These are phyloP conservation scores for Dioscorea cayenensis DNA, from an alignment of 116 monocot genomes.

Conservation along the genomic window DNA sequence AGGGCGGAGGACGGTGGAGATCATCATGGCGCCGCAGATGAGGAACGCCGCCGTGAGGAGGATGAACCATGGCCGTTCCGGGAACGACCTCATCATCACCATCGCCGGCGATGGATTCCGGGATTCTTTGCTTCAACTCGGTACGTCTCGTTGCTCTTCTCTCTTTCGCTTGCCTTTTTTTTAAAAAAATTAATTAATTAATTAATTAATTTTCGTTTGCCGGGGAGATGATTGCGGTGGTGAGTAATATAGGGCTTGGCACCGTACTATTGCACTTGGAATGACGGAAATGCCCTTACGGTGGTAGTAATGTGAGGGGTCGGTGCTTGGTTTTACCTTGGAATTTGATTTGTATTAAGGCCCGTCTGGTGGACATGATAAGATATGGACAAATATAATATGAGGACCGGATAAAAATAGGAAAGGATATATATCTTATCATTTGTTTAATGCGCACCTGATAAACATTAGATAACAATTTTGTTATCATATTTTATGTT, in stretches of 20 bases:
- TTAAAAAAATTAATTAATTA: too few relatives aligned
- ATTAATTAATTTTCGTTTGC: background rate
- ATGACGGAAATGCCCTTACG: background rate
- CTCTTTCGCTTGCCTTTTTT: constrained; percentile 1
- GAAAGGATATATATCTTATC: too few relatives aligned
- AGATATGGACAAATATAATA: too few relatives aligned
- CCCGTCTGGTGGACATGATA: too few relatives aligned
- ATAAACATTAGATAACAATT: too few relatives aligned
- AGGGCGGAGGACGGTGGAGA: constrained; percentile 17
- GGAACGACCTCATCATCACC: constrained; percentile 8
- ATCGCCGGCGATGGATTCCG: background rate
- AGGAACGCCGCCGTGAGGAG: constrained; percentile 12
- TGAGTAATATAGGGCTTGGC: background rate
- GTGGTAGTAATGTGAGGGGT: background rate
- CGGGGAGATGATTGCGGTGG: background rate
- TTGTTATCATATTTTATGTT: too few relatives aligned
- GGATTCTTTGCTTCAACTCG: background rate
- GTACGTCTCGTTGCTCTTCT: background rate
- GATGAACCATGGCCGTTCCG: constrained; percentile 22
- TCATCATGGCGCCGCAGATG: constrained; percentile 18
- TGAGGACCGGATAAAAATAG: too few relatives aligned
- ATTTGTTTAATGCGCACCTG: too few relatives aligned
- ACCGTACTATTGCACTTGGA: background rate
- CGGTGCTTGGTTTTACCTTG: background rate
- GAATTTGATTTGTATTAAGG: too few relatives aligned